phyloP scores from a whole-genome alignment of 106 monocot genomes.

The Vanilla planifolia region DNA sequence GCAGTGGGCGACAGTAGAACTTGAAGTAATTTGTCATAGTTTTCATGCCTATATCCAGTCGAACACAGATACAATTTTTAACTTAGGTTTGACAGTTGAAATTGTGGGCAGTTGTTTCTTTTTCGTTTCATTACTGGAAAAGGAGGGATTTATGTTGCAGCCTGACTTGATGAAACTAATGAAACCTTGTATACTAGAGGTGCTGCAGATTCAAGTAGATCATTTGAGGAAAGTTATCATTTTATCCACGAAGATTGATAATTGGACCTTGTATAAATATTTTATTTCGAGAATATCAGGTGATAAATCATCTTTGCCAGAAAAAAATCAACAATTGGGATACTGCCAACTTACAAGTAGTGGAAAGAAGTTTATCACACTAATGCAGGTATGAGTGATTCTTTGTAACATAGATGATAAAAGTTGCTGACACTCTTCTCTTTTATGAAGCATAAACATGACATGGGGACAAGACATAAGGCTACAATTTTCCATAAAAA shows the following conservation, averaged over 20 bases:
- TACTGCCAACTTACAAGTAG: constrained; percentile 36
- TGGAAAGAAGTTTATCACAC: constrained; percentile 35
- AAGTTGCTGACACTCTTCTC: too few species aligned
- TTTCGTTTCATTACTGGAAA: constrained; percentile 27
- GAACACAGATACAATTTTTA: constrained; percentile 20
- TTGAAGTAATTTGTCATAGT: constrained; percentile 15
- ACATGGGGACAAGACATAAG: too few species aligned
- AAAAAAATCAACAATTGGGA: constrained; percentile 13
- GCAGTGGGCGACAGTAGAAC: constrained; percentile 43
- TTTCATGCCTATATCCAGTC: constrained; percentile 24
- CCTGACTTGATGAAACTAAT: constrained; percentile 27
- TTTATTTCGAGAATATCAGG: constrained; percentile 19
- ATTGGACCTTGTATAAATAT: constrained; percentile 28
- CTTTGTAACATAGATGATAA: too few species aligned
- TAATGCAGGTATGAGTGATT: constrained; percentile 29
- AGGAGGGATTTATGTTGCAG: constrained; percentile 16
- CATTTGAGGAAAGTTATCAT: constrained; percentile 17
- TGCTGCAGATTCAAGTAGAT: constrained; percentile 24
- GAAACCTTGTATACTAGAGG: constrained; percentile 36
- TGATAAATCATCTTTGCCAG: constrained; percentile 9
- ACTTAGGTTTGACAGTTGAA: constrained; percentile 27
- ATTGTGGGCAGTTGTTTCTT: constrained; percentile 18
- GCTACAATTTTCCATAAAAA: too few species aligned
- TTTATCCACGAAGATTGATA: constrained; percentile 17
- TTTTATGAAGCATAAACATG: too few species aligned